Evolutionary conservation across 306 rosid genomes (phyloP).

Genomic region (Cicer cuneatum): DNA sequence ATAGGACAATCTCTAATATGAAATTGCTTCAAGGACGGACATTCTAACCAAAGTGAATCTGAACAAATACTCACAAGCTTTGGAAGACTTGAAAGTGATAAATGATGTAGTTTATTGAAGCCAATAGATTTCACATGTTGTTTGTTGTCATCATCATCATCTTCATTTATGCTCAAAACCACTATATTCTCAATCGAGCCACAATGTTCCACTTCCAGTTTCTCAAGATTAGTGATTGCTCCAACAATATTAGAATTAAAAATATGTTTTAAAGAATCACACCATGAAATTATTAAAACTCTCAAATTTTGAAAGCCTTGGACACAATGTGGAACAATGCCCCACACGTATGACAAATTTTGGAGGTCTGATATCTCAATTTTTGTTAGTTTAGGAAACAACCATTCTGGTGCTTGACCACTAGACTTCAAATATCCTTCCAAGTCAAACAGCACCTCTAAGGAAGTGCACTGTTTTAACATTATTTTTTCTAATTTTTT

Average conservation of each 20-base stretch:
- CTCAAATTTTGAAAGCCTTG: conserved; percentile 16
- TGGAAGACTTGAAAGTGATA: neutral
- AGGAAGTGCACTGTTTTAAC: neutral
- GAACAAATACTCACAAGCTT: neutral
- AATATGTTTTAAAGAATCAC: conserved; percentile 2
- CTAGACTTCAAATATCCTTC: neutral
- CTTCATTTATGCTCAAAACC: neutral
- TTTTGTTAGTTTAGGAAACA: conserved; percentile 8
- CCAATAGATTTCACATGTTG: neutral
- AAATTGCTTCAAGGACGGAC: conserved; percentile 3
- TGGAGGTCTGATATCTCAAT: neutral
- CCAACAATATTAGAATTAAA: neutral
- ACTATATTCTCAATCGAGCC: neutral
- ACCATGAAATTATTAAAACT: neutral
- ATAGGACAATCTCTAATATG: neutral
- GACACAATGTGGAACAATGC: neutral
- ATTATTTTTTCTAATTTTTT: neutral
- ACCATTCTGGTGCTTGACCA: neutral
- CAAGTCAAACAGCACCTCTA: neutral
- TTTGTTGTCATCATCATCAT: neutral
- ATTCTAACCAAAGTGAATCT: neutral
- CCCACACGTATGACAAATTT: conserved; percentile 1
- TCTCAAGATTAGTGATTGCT: neutral
- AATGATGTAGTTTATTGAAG: neutral
- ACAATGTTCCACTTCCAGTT: rapidly evolving